phyloP scores from a whole-genome alignment of 352 stramenopile genomes.

The Phytophthora citrophthora region DNA sequence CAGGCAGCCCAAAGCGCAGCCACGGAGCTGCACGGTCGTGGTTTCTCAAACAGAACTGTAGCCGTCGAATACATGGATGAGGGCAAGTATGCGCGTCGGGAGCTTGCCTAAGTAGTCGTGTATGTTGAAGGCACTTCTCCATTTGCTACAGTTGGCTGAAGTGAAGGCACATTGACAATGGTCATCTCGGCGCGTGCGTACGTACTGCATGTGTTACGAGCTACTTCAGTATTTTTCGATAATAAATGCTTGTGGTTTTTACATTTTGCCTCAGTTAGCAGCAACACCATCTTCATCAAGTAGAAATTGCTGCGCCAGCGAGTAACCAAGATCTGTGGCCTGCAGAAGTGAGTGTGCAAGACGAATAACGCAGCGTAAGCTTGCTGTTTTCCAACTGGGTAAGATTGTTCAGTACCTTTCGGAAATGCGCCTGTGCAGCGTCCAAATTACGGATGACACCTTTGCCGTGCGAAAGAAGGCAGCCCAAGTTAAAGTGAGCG shows the following conservation, averaged over 20 bases:
- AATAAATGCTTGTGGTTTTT: conserved; percentile 48
- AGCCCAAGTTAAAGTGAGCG: conserved; percentile 83
- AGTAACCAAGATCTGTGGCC: conserved; percentile 64
- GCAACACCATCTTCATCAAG: conserved; percentile 17
- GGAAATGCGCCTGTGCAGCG: conserved; percentile 69
- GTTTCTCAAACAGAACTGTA: conserved; percentile 94
- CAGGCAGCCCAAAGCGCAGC: conserved; percentile 82
- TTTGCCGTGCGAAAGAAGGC: conserved; percentile 66
- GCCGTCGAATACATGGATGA: conserved; percentile 90
- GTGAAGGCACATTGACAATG: conserved; percentile 11
- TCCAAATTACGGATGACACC: conserved; percentile 62
- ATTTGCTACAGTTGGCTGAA: conserved; percentile 8
- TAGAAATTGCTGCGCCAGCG: conserved; percentile 63
- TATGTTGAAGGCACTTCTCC: conserved; percentile 2
- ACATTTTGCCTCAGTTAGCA: conserved; percentile 22
- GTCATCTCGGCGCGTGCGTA: conserved; percentile 19
- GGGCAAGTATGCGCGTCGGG: conserved; percentile 82
- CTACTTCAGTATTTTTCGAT: conserved; percentile 36
- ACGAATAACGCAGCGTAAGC: conserved; percentile 1
- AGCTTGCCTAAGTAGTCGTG: conserved; percentile 47
- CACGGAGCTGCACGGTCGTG: conserved; percentile 90
- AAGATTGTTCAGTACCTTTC: conserved; percentile 32
- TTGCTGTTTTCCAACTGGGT: neutral
- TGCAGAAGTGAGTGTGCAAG: conserved; percentile 20
- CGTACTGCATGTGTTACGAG: conserved; percentile 30